Percentiles rank a stretch among this genome's conserved stretches.
Conservation (phyloP, 805 yeast species). For the Saccharomycopsis olivae region DNA sequence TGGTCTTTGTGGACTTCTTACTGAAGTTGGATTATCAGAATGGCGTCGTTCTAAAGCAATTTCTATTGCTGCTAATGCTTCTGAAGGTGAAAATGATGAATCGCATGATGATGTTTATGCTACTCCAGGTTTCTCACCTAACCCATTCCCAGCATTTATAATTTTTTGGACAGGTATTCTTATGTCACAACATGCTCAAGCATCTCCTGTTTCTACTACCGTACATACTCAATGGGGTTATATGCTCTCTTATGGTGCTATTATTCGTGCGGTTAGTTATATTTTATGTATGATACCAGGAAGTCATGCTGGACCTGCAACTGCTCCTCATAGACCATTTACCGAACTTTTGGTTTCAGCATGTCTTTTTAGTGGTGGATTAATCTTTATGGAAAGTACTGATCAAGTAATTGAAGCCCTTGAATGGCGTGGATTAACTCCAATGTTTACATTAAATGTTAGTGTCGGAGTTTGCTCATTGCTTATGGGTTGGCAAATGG, state of each 20-base stretch:
- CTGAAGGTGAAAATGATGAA: too few relatives aligned
- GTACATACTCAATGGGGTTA: conserved; percentile 93
- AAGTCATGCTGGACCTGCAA: conserved; percentile 20
- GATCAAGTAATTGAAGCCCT: conserved; percentile 76
- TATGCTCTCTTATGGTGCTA: conserved; percentile 71
- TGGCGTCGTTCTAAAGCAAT: conserved; percentile 46
- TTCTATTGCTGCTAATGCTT: too few relatives aligned
- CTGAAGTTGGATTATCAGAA: conserved; percentile 52
- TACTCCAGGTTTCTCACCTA: conserved; percentile 72
- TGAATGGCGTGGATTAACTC: conserved; percentile 71
- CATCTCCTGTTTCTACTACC: conserved; percentile 62
- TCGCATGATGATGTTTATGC: conserved; percentile 19
- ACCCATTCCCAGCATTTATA: conserved; percentile 89
- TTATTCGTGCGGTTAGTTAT: conserved; percentile 60
- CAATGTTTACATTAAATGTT: conserved; percentile 86
- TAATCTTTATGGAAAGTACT: conserved; percentile 85
- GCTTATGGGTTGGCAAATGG: conserved; percentile 83
- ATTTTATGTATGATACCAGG: conserved; percentile 38
- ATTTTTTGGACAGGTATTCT: conserved; percentile 94
- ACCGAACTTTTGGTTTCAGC: conserved; percentile 78
- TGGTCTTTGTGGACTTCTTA: conserved; percentile 81
- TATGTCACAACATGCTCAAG: conserved; percentile 92
- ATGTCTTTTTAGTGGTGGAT: conserved; percentile 77
- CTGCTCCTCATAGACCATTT: conserved; percentile 56
- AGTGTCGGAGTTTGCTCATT: conserved; percentile 70